Evolutionary conservation across 2,329 filamentous ascomycete genomes (phyloP).

Genomic region (Colletotrichum eleusines): DNA sequence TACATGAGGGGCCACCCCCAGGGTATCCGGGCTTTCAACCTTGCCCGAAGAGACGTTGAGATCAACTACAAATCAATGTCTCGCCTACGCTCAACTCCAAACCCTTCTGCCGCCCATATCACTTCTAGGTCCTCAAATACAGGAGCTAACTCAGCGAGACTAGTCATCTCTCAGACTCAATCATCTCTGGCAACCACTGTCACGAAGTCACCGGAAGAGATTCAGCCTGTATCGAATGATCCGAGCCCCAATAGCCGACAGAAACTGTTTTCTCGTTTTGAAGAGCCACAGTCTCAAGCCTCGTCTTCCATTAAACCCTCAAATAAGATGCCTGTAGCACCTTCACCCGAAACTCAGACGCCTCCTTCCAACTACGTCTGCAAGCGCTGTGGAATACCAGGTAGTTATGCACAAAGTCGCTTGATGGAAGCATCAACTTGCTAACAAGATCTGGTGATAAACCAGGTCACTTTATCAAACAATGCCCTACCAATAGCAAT

Average conservation of each 20-base stretch:
- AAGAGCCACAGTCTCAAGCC: not conserved
- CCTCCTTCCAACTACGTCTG: conserved; percentile 33
- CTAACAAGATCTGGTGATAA: not conserved
- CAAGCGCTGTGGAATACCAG: conserved; percentile 32
- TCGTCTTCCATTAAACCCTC: not conserved
- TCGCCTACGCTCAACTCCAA: not conserved
- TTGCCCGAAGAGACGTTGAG: conserved; percentile 35
- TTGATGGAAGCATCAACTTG: not conserved
- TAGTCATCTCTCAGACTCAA: not conserved
- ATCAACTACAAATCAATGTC: conserved; percentile 31
- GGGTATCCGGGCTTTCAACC: conserved; percentile 20
- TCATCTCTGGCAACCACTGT: not conserved
- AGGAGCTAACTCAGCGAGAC: not conserved
- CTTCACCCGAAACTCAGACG: not conserved
- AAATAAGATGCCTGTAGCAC: not conserved
- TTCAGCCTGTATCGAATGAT: not conserved
- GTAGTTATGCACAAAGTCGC: not conserved
- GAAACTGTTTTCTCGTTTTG: not conserved
- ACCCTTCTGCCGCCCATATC: not conserved
- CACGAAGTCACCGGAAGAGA: not conserved
- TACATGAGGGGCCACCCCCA: conserved; percentile 9
- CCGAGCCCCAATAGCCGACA: not conserved
- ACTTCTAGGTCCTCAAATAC: not conserved
- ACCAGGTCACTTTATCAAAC: conserved; percentile 42
- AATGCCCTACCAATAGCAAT: conserved; percentile 39